Conservation (phyloP, 768 basidiomycete genomes). For the Coprinopsis strossmayeri region DNA sequence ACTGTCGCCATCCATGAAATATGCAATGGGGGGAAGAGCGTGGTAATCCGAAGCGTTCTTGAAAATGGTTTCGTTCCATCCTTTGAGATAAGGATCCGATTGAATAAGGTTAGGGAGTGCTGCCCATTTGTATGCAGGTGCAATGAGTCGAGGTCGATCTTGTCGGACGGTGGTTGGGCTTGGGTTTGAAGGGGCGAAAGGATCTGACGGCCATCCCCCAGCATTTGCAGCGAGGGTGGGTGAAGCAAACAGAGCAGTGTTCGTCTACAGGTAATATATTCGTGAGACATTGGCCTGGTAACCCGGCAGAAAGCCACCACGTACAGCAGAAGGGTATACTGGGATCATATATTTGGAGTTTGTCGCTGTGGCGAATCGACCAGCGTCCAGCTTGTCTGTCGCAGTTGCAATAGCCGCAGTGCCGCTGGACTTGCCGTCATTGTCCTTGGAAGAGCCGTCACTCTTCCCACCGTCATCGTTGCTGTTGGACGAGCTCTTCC, state of each 20-base stretch:
- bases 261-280: constrained; percentile 44
- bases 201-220: constrained; percentile 73
- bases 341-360: constrained; percentile 77
- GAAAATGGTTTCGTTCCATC: constrained; percentile 91
- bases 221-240: constrained; percentile 64
- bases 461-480: constrained; percentile 20
- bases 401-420: constrained; percentile 18
- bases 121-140: constrained; percentile 87
- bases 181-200: constrained; percentile 63
- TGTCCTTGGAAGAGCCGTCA: constrained; percentile 25
- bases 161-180: constrained; percentile 53
- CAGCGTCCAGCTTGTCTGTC: constrained; percentile 53
- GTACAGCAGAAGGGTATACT: constrained; percentile 81
- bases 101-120: constrained; percentile 73
- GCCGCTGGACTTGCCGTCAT: constrained; percentile 35
- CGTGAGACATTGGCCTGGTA: not conserved
- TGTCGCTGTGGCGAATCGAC: constrained; percentile 71
- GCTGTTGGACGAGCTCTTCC: constrained; percentile 36
- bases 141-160: constrained; percentile 87
- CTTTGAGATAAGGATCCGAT: constrained; percentile 76
- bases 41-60: constrained; percentile 78
- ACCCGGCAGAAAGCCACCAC: constrained; percentile 25
- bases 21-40: constrained; percentile 54
- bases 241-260: constrained; percentile 58
- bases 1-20: constrained; percentile 73